Evolutionary conservation across 1,284 basidiomycete species (phyloP).

Genomic region (Cryptococcus sp.): DNA sequence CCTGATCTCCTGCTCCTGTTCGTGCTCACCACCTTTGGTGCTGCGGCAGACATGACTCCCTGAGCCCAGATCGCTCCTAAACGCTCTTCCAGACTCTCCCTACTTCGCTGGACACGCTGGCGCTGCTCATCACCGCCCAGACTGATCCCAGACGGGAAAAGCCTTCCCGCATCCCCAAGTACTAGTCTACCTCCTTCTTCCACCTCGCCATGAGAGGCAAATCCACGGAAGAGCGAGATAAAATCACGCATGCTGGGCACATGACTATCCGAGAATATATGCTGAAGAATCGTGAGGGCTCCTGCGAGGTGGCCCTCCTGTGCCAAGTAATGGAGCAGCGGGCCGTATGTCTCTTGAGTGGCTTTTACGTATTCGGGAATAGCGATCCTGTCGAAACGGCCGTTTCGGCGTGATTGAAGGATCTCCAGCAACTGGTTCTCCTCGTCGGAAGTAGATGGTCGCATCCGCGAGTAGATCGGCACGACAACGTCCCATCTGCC

Average conservation of each 20-base stretch:
- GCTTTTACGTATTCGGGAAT: conserved; percentile 55
- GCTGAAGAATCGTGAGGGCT: conserved; percentile 64
- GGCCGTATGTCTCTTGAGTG: conserved; percentile 66
- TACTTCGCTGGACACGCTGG: neutral
- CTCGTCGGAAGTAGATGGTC: conserved; percentile 26
- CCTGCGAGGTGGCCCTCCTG: conserved; percentile 67
- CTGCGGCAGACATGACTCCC: conserved; percentile 2
- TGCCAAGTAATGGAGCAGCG: conserved; percentile 67
- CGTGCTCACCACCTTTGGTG: neutral
- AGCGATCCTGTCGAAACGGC: conserved; percentile 6
- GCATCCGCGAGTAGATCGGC: conserved; percentile 65
- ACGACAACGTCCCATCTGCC: conserved; percentile 61
- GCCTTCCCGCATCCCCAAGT: conserved; percentile 10
- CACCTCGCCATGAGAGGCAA: conserved; percentile 57
- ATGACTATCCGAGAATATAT: conserved; percentile 62
- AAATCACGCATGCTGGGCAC: conserved; percentile 55
- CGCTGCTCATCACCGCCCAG: neutral
- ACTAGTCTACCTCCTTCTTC: conserved; percentile 4
- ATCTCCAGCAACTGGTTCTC: neutral
- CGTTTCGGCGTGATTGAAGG: neutral
- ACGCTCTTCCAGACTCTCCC: conserved; percentile 10
- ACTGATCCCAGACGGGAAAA: conserved; percentile 1
- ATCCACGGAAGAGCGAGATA: conserved; percentile 74
- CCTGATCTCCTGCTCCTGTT: neutral
- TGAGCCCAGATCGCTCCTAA: conserved; percentile 34